phyloP scores from a whole-genome alignment of 2,329 filamentous ascomycete species.

The Fusarium sp. region DNA sequence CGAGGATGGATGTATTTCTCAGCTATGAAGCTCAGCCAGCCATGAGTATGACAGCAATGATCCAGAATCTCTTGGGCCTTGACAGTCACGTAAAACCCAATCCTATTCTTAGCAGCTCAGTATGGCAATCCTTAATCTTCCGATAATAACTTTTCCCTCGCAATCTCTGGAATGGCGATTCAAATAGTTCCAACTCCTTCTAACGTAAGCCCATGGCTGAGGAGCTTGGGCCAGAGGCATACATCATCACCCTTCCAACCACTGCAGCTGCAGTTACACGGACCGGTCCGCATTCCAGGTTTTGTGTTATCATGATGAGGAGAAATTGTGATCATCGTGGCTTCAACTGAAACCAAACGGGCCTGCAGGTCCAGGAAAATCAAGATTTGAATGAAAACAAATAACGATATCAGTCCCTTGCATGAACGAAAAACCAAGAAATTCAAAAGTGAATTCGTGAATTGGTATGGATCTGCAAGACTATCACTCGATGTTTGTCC shows the following conservation, averaged over 20 bases:
- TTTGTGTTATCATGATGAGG: neutral
- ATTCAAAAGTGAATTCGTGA: neutral
- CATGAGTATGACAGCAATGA: neutral
- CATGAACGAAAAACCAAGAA: neutral
- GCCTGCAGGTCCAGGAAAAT: neutral
- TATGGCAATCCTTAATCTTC: neutral
- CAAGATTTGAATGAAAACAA: neutral
- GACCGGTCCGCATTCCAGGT: constrained; percentile 5
- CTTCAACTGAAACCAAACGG: constrained; percentile 4
- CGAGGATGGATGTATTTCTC: neutral
- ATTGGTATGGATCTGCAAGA: constrained; percentile 22
- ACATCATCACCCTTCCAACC: constrained; percentile 12
- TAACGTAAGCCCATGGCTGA: neutral
- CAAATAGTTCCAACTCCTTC: neutral
- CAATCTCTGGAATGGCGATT: constrained; percentile 2
- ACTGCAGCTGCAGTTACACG: neutral
- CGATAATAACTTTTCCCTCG: neutral
- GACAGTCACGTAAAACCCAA: neutral
- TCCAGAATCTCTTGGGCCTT: neutral
- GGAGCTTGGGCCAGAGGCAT: neutral
- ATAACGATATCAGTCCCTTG: neutral
- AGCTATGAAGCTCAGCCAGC: neutral
- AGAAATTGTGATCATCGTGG: neutral
- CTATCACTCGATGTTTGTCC: neutral
- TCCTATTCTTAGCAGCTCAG: constrained; percentile 12